Evolutionary conservation across 2,329 filamentous ascomycete species (phyloP), one percentile per base, ranked within the genome.

Genomic region (Botryosphaeria dothidea): DNA sequence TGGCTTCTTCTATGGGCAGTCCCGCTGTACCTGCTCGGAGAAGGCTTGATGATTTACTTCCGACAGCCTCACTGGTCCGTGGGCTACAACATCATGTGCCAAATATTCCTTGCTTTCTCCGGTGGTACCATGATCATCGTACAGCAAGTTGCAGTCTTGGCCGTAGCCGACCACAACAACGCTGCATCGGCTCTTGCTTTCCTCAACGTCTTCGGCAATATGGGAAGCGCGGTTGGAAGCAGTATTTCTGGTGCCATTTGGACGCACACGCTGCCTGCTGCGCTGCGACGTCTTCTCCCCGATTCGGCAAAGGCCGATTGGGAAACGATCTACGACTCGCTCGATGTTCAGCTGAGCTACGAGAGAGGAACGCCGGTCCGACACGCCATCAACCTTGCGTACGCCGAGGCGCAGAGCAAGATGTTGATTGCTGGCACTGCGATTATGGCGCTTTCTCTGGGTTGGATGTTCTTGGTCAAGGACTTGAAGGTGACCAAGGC

Each of bases 181-280:
- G 81, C 90, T 3, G 85, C 87, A 21, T 83, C 84, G n/a, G 82
- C 86, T 27, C 82, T 89, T 17, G 86, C 87, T 11, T 79, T 91
- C 65, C 82, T 87, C 65, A 81, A 85, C 21, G 82, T 90, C 3
- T 85, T 88, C 38, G 82, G 84, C 67, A 84, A 84, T 66, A 82
- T 90, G 66, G 88, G 75, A 0, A 68, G 69, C 31, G 69, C 71
- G 2, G 66, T 77, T 11, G 75, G 77, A 0, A 72, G 67, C 19
- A 84, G 87, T 7, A 82, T 91, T 52, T 84, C 88, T 0, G 83
- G 83, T 0, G 87, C 88, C 8, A 86, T 91, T 66, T 91, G 88
- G 88, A 87, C 84, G 0, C 81, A 83, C 66, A 82, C 84, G 1
- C 85, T 91, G 69, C 83, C 82, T 3, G 74, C 77, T 15, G 81